Evolutionary conservation across 2,329 filamentous ascomycete genomes (phyloP), one percentile per base, ranked within the genome.

Genomic region (Thelonectria rubi): DNA sequence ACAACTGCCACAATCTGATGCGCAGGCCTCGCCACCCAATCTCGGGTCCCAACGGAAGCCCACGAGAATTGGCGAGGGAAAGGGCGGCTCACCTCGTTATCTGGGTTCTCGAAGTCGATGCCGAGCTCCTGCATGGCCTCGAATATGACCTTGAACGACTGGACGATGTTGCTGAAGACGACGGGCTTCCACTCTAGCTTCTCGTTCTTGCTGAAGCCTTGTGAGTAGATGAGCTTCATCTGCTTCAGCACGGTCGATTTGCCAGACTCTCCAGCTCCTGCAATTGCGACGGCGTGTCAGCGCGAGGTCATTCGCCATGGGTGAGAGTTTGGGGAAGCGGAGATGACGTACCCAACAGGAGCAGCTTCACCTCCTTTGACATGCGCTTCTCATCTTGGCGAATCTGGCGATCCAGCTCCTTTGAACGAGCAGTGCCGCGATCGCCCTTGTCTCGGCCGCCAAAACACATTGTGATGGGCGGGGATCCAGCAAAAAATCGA

Each of bases 231-330:
- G 78, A 99, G 89, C 77, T 94, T 94, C 95, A 99, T 98, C 83
- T 98, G 94, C 82, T 98, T 98, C 68, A 98, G 87, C 62, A 98
- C 94, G 1, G 94, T 98, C 9, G 94, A 97, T 80, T 98, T 98
- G 68, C 94, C 78, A 47, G 78, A 79, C 91, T 98, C 94, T 75
- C 94, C 94, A 72, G 94, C 94, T 77, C 94, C 94, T 97, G 70
- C 53, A 40, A 39, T 52, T 32, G 59, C 59, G 26, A 62, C 32
- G 37, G 55, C 40, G 24, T 51, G 62, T 70, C 47, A 70, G 67
- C 53, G 34, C 62, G n/a, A 11, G 6, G 14, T 12, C 20, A 34
- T 37, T 45, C 26, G 10, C 26, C 26, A 30, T 30, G 4, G 5
- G 47, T 47, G 18, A 18, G 21, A 34, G 24, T 45, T 42, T 26